These are phyloP conservation scores for Syncephalastrum sp. DNA, from an alignment of 371 early-diverging fungal genomes.

Conservation along the genomic window DNA sequence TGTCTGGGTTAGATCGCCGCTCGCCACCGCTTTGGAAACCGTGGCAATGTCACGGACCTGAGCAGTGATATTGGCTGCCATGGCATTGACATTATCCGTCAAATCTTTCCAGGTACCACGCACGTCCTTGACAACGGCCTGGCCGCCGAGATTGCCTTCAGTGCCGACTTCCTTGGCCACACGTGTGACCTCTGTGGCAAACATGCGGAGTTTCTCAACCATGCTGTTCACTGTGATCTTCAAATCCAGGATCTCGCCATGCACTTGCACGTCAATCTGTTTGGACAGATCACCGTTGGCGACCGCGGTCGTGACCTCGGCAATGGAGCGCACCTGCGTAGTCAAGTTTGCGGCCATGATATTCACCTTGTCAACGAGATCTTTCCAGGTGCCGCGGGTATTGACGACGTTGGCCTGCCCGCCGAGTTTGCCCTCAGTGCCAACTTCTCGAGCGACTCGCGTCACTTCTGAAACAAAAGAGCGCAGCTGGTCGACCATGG, in stretches of 20 bases:
- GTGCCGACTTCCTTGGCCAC: slow-evolving; percentile 52
- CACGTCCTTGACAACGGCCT: slow-evolving; percentile 39
- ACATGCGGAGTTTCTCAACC: slow-evolving; percentile 46
- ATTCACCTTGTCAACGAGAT: slow-evolving; percentile 60
- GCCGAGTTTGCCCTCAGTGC: slow-evolving; percentile 55
- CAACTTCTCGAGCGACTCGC: slow-evolving; percentile 52
- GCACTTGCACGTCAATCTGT: slow-evolving; percentile 30
- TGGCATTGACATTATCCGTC: slow-evolving; percentile 51
- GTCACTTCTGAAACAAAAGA: slow-evolving; percentile 53
- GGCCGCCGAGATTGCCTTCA: slow-evolving; percentile 46
- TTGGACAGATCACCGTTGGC: slow-evolving; percentile 48
- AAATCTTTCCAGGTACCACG: slow-evolving; percentile 55
- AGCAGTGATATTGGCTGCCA: slow-evolving; percentile 49
- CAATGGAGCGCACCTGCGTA: slow-evolving; percentile 54
- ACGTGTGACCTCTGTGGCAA: slow-evolving; percentile 45
- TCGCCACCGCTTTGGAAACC: slow-evolving; percentile 56
- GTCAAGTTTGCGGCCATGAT: slow-evolving; percentile 60
- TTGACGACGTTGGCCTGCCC: slow-evolving; percentile 44
- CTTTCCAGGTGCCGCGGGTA: slow-evolving; percentile 63
- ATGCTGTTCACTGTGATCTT: slow-evolving; percentile 43
- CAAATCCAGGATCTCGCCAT: slow-evolving; percentile 41
- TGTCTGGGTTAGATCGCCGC: slow-evolving; percentile 58
- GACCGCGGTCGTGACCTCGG: slow-evolving; percentile 55
- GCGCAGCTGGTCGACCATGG: slow-evolving; percentile 49
- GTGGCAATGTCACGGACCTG: slow-evolving; percentile 60